These are phyloP conservation scores for Dipodascus geniculatus DNA, from an alignment of 805 yeast species.

Conservation along the genomic window DNA sequence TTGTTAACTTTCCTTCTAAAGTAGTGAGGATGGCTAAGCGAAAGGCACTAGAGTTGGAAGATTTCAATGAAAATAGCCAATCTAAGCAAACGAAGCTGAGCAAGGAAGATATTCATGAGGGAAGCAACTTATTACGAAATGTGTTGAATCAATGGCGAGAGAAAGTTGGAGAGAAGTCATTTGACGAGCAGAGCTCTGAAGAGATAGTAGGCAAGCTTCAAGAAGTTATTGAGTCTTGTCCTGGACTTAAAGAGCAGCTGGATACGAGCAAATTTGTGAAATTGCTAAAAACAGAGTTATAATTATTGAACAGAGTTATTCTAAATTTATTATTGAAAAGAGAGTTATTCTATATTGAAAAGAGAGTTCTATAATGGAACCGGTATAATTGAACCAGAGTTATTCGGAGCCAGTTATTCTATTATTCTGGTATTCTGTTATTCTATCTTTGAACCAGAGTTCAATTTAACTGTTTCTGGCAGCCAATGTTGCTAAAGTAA, in stretches of 20 bases:
- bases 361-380: too few relatives aligned
- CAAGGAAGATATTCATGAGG: conserved; percentile 40
- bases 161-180: conserved; percentile 11
- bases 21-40: conserved; percentile 92
- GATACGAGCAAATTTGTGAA: background rate
- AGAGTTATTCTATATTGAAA: too few relatives aligned
- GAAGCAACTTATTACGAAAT: conserved; percentile 37
- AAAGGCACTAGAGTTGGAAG: conserved; percentile 80
- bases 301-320: too few relatives aligned
- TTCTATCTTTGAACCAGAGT: too few relatives aligned
- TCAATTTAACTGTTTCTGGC: too few relatives aligned
- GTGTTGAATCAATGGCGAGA: conserved; percentile 31
- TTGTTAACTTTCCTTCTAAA: conserved; percentile 84
- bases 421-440: too few relatives aligned
- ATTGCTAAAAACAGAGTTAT: background rate
- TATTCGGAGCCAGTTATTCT: too few relatives aligned
- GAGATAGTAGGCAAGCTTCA: background rate
- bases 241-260: background rate
- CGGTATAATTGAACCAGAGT: too few relatives aligned
- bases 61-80: conserved; percentile 32
- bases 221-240: background rate
- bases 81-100: conserved; percentile 38
- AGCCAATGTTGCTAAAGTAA: too few relatives aligned
- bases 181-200: background rate
- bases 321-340: too few relatives aligned